Conservation (phyloP, 176 grass and related monocot species). For the Poa pratensis region DNA sequence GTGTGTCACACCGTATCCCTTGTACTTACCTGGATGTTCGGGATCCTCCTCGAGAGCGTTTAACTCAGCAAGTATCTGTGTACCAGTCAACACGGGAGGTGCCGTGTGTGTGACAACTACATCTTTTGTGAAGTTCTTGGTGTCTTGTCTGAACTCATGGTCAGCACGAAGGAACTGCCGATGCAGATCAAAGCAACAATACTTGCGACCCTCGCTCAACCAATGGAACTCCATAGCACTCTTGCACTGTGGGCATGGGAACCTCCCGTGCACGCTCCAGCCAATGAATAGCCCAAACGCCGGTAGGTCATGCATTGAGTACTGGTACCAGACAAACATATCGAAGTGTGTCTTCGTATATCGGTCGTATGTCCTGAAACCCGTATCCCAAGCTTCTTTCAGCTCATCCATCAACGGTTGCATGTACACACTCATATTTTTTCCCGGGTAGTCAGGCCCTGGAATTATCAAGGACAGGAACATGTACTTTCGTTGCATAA, state of each 20-base stretch:
- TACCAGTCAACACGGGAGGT: neutral
- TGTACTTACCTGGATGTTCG: neutral
- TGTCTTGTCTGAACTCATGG: neutral
- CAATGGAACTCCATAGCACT: neutral
- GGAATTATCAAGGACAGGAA: too few species aligned
- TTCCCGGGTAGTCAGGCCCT: neutral
- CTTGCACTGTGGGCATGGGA: neutral
- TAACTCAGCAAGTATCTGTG: neutral
- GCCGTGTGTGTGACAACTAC: neutral
- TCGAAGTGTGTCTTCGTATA: neutral
- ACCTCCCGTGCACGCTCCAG: neutral
- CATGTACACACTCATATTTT: conserved; percentile 16
- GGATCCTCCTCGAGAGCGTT: neutral
- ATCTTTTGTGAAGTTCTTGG: neutral
- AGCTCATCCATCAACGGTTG: neutral
- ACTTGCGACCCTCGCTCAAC: neutral
- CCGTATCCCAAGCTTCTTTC: neutral
- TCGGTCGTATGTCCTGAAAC: neutral
- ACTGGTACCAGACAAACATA: neutral
- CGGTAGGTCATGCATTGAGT: neutral
- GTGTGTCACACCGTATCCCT: neutral
- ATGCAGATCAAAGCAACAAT: neutral
- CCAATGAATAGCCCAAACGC: neutral
- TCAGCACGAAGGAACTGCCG: neutral
- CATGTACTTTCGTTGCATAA: too few species aligned